Evolutionary conservation across 345 rosid species (phyloP).

Genomic region (Euphorbia pulcherrima): DNA sequence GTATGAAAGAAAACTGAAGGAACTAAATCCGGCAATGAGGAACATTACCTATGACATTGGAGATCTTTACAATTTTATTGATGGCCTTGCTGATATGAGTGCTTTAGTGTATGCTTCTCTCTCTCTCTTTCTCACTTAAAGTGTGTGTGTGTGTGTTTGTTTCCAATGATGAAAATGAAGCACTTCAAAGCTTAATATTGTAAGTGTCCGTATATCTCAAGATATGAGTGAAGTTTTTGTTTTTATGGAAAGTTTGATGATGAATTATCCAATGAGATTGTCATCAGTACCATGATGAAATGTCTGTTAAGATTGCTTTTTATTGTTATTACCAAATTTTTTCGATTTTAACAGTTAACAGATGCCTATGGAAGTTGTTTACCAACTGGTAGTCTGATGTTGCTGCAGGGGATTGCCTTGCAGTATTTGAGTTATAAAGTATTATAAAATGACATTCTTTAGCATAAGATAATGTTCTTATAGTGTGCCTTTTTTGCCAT

Average conservation of each 20-base stretch:
- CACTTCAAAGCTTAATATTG: not conserved
- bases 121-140: conserved; percentile 20
- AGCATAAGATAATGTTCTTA: not conserved
- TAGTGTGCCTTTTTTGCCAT: not conserved
- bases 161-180: not conserved
- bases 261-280: not conserved
- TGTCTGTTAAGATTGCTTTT: too few relatives aligned
- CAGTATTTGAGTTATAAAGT: not conserved
- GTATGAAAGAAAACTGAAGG: conserved; percentile 82
- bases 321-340: too few relatives aligned
- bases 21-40: conserved; percentile 65
- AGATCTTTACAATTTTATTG: conserved; percentile 82
- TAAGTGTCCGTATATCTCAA: not conserved
- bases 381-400: not conserved
- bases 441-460: not conserved
- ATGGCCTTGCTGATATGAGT: conserved; percentile 86
- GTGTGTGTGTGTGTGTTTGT: not conserved
- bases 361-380: too few relatives aligned
- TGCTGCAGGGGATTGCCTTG: not conserved
- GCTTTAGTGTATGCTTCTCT: conserved; percentile 65
- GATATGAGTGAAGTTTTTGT: not conserved
- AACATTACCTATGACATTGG: conserved; percentile 68
- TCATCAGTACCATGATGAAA: not conserved
- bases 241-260: not conserved
- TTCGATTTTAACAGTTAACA: too few relatives aligned